phyloP scores from a whole-genome alignment of 148 eudicot species.

The Cornus suecica region DNA sequence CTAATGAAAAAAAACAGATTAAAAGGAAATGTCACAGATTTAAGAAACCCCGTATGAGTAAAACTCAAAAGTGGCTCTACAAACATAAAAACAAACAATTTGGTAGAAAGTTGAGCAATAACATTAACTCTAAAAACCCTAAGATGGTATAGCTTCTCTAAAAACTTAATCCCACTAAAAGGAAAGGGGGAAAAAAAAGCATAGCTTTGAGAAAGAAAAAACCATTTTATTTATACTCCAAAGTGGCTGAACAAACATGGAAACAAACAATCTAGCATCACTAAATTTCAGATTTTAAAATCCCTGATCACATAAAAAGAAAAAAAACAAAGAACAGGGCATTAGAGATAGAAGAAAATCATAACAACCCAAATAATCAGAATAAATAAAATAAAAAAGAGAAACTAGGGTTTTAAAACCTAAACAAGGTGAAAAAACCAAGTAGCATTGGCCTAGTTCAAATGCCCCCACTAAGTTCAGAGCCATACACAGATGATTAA shows the following conservation, averaged over 20 bases:
- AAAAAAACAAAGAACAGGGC: not conserved
- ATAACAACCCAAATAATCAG: not conserved
- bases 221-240: not conserved
- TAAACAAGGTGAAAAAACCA: constrained; percentile 4
- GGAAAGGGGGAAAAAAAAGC: not conserved
- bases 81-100: too few relatives aligned
- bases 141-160: not conserved
- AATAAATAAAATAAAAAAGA: not conserved
- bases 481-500: not conserved
- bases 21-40: not conserved
- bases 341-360: not conserved
- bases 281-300: not conserved
- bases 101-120: too few relatives aligned
- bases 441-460: not conserved
- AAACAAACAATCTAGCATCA: not conserved
- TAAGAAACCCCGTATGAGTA: not conserved
- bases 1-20: not conserved
- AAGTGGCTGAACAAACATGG: too few relatives aligned
- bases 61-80: not conserved
- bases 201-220: not conserved
- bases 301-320: not conserved
- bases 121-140: not conserved
- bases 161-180: not conserved
- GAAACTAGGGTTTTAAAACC: constrained; percentile 14
- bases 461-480: not conserved